phyloP scores from a whole-genome alignment of 2,329 filamentous ascomycete genomes.

The Monosporascus sp. region DNA sequence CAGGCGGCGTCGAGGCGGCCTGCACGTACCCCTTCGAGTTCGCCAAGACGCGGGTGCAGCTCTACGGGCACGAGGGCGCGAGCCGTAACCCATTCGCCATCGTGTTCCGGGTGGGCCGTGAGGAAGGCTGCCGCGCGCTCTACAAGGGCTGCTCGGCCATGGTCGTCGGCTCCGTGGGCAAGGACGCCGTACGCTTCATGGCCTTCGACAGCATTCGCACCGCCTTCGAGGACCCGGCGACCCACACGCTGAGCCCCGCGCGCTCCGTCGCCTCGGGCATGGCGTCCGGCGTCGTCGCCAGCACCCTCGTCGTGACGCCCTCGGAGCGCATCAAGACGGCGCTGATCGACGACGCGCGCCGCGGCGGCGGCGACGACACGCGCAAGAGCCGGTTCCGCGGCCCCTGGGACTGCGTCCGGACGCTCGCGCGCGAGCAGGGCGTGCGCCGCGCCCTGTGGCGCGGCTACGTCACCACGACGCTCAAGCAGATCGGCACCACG shows the following conservation, averaged over 20 bases:
- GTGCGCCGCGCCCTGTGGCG: conserved; percentile 48
- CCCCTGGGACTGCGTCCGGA: conserved; percentile 43
- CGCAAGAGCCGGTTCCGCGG: conserved; percentile 36
- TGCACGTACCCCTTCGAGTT: conserved; percentile 56
- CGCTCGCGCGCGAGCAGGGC: conserved; percentile 47
- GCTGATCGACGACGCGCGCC: conserved; percentile 52
- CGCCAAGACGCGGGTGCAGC: conserved; percentile 57
- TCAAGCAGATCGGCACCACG: conserved; percentile 58
- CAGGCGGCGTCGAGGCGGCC: conserved; percentile 26
- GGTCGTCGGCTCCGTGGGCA: conserved; percentile 54
- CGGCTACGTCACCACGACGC: conserved; percentile 54
- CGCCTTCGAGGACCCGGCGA: conserved; percentile 43
- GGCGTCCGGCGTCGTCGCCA: conserved; percentile 52
- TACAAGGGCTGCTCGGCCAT: conserved; percentile 53
- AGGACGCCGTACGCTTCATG: conserved; percentile 59
- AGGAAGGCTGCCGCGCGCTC: conserved; percentile 50
- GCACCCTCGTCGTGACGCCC: conserved; percentile 54
- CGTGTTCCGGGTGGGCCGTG: conserved; percentile 47
- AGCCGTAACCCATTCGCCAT: conserved; percentile 49
- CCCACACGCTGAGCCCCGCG: conserved; percentile 47
- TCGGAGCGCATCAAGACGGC: conserved; percentile 61
- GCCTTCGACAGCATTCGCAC: conserved; percentile 59
- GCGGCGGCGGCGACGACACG: too few relatives aligned
- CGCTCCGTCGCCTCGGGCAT: conserved; percentile 55
- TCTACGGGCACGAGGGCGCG: conserved; percentile 35